Evolutionary conservation across 495 filamentous ascomycete genomes (phyloP).

Genomic region (Aspergillus cavernicola): DNA sequence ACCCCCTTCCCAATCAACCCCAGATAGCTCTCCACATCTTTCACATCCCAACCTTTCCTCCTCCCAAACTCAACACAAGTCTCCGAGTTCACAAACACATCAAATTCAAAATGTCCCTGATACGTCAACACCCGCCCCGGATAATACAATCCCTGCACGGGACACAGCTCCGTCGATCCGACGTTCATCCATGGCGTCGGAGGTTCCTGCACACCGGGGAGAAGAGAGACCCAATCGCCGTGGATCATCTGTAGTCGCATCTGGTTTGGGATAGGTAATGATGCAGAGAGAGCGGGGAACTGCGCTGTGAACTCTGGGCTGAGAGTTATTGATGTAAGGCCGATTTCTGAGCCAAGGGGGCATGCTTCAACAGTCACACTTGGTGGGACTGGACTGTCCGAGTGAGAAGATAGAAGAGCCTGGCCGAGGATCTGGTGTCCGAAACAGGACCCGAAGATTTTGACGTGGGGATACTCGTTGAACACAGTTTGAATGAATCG

Average conservation of each 20-base stretch:
- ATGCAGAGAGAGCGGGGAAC: conserved; percentile 15
- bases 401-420: conserved; percentile 21
- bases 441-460: conserved; percentile 48
- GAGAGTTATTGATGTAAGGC: conserved; percentile 33
- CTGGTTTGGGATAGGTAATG: neutral
- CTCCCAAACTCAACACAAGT: conserved; percentile 31
- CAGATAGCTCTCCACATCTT: conserved; percentile 19
- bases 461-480: conserved; percentile 36
- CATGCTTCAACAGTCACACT: conserved; percentile 24
- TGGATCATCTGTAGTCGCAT: conserved; percentile 22
- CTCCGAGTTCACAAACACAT: conserved; percentile 35
- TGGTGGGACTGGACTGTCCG: too few species aligned
- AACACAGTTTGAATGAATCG: conserved; percentile 34
- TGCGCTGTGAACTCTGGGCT: conserved; percentile 23
- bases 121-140: conserved; percentile 35
- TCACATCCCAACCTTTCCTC: conserved; percentile 24
- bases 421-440: conserved; percentile 47
- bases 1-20: conserved; percentile 26
- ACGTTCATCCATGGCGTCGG: conserved; percentile 33
- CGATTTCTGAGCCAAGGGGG: conserved; percentile 35
- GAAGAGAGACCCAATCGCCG: conserved; percentile 17
- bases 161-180: conserved; percentile 29
- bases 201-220: neutral
- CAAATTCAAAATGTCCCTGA: conserved; percentile 45
- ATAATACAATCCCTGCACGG: conserved; percentile 40